Evolutionary conservation across 345 rosid genomes (phyloP), one percentile per base, ranked within the genome.

Genomic region (Ceriops tagal): DNA sequence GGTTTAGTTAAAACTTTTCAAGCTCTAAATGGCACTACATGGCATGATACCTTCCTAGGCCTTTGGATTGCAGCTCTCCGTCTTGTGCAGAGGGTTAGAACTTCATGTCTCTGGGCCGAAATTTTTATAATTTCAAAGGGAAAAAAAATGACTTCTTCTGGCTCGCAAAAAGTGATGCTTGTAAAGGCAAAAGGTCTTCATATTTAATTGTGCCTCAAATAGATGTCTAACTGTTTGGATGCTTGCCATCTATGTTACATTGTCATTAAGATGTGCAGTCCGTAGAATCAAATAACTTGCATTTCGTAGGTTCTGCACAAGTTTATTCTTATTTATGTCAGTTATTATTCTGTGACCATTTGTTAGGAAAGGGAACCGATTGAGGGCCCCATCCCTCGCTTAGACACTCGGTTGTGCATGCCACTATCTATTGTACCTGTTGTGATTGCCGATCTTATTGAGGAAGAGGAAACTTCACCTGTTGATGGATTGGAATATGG

Each of bases 51-150:
- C 61, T 90, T 95, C 81, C 76, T 92, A 53, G 96, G 93, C 70
- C 83, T 95, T 72, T 95, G 99, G 99, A 83, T 92, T 79, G 90
- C 99, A 66, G 88, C 97, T 75, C 80, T 95, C 68, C 92, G 99
- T 71, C 96, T 92, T 73, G 88, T 95, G 77, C 99, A 95, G 77
- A 86, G 99, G 96, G 99, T 75, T 34, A 65, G 73, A 52, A 64
- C 28, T 24, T 46, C 30, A 51, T 47, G 24, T 31, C 34, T 5
- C 57, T 21, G 32, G 10, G 18, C 0, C 46, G 24, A 24, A 5
- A 2, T 39, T 10, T 7, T 21, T 39, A 28, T 28, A 53, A 28
- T 24, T 20, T 28, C 15, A 55, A 55, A 20, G 35, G 37, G 5
- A 37, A 27, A 7, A 7, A 19, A 58, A 3, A 26, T 5, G 18